phyloP scores from a whole-genome alignment of 148 eudicot species.

The Drosera capensis region DNA sequence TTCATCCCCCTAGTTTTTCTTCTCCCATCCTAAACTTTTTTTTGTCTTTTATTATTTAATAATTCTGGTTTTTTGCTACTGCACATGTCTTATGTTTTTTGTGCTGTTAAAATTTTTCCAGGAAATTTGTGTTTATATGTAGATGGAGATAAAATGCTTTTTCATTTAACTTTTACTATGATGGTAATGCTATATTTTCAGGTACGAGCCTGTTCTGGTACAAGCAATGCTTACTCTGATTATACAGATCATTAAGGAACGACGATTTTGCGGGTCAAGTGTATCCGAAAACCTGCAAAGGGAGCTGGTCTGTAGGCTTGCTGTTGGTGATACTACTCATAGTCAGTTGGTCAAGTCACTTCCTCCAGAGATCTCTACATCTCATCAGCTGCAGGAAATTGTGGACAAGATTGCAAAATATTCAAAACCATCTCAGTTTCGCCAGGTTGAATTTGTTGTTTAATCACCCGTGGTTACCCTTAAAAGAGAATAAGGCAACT shows the following conservation, averaged over 20 bases:
- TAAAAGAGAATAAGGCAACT: not conserved
- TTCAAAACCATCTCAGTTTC: constrained; percentile 82
- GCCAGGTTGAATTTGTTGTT: constrained; percentile 45
- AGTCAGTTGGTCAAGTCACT: constrained; percentile 88
- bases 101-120: too few species aligned
- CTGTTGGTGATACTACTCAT: constrained; percentile 83
- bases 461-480: not conserved
- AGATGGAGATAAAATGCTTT: too few species aligned
- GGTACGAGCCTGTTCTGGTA: constrained; percentile 77
- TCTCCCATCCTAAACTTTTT: too few species aligned
- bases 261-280: constrained; percentile 75
- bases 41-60: too few species aligned
- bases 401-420: constrained; percentile 63
- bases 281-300: constrained; percentile 62
- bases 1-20: too few species aligned
- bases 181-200: constrained; percentile 20
- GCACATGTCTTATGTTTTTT: too few species aligned
- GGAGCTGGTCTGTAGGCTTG: constrained; percentile 74
- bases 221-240: constrained; percentile 77
- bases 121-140: too few species aligned
- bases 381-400: constrained; percentile 49
- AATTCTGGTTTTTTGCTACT: too few species aligned
- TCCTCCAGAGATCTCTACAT: constrained; percentile 65
- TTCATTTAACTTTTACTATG: too few species aligned
- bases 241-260: constrained; percentile 79